These are phyloP conservation scores for Dendrobium nobile DNA, from an alignment of 106 monocot genomes.

Conservation along the genomic window DNA sequence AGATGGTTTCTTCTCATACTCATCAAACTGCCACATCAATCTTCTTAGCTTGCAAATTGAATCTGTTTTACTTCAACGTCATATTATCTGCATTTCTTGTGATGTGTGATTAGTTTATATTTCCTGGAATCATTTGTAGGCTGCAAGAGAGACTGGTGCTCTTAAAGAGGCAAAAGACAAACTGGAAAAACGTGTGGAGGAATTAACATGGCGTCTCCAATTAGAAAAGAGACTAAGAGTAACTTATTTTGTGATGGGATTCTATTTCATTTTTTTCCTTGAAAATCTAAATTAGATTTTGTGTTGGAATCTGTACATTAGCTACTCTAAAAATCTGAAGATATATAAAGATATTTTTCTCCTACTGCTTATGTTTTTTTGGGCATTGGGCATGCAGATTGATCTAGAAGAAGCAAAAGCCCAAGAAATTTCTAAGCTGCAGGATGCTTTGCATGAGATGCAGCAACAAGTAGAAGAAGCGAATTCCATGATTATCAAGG, in stretches of 20 bases:
- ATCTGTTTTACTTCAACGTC: background rate
- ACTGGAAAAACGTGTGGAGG: slow-evolving; percentile 88
- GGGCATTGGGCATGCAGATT: slow-evolving; percentile 31
- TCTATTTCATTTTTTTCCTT: background rate
- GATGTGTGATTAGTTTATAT: slow-evolving; percentile 3
- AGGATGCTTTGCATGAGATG: slow-evolving; percentile 64
- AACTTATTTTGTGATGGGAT: slow-evolving; percentile 17
- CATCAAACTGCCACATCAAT: background rate
- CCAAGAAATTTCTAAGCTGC: slow-evolving; percentile 66
- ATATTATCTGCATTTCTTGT: background rate
- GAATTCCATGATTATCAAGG: slow-evolving; percentile 49
- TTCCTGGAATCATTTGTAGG: slow-evolving; percentile 31
- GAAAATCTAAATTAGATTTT: background rate
- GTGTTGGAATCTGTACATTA: background rate
- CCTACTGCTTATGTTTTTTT: background rate
- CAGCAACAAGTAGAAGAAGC: slow-evolving; percentile 63
- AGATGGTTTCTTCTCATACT: slow-evolving; percentile 52
- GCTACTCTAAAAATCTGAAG: background rate
- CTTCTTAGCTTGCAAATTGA: background rate
- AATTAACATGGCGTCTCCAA: slow-evolving; percentile 71
- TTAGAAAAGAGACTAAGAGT: slow-evolving; percentile 79
- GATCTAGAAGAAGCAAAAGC: slow-evolving; percentile 77
- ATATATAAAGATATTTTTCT: background rate
- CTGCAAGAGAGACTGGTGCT: slow-evolving; percentile 90
- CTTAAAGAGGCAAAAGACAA: slow-evolving; percentile 92